phyloP scores from a whole-genome alignment of 202 grass and related monocot species.

The Panicum hallii region DNA sequence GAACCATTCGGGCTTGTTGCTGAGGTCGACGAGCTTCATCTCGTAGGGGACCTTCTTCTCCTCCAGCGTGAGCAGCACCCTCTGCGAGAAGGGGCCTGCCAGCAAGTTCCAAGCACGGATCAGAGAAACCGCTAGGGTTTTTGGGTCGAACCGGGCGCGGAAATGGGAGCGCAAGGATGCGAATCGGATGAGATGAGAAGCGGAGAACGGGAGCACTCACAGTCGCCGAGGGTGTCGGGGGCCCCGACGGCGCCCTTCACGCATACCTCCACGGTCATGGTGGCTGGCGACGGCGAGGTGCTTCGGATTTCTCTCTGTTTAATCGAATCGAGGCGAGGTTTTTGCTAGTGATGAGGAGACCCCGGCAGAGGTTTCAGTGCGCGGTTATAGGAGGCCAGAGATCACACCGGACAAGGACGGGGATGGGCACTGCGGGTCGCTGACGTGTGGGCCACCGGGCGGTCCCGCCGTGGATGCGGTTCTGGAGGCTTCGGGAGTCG shows the following conservation, averaged over 20 bases:
- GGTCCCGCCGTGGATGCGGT: not conserved
- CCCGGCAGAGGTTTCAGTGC: not conserved
- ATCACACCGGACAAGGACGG: not conserved
- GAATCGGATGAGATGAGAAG: not conserved
- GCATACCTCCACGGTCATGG: conserved; percentile 71
- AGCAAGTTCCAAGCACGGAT: conserved; percentile 14
- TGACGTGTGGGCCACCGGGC: not conserved
- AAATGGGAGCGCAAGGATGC: not conserved
- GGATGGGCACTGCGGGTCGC: not conserved
- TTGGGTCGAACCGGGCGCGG: not conserved
- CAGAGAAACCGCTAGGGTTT: conserved; percentile 5
- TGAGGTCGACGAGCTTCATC: conserved; percentile 73
- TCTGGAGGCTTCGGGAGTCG: conserved; percentile 35
- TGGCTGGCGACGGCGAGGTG: conserved; percentile 38
- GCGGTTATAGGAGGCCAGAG: conserved; percentile 11
- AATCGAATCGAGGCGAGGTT: not conserved
- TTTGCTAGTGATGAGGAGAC: not conserved
- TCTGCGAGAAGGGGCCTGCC: conserved; percentile 83
- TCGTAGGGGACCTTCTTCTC: conserved; percentile 90
- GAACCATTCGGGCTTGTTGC: conserved; percentile 86
- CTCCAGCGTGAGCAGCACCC: conserved; percentile 82
- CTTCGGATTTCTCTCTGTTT: not conserved
- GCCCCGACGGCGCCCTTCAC: conserved; percentile 75
- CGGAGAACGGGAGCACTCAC: conserved; percentile 29
- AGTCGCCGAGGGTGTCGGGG: conserved; percentile 81